These are phyloP conservation scores for Triglochin maritima DNA, from an alignment of 106 monocot species.

Conservation along the genomic window DNA sequence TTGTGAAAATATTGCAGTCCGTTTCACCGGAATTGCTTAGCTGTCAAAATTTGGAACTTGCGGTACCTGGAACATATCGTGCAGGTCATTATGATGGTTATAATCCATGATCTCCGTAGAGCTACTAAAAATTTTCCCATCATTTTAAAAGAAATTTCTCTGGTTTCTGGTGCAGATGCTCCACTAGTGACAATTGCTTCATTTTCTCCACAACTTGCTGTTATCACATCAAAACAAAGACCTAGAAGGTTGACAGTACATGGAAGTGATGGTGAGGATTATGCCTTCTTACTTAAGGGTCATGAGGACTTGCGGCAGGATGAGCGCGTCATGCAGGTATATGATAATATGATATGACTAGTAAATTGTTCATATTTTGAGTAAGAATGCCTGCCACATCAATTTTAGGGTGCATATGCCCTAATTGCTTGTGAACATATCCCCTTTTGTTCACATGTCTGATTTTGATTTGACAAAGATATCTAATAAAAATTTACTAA, in stretches of 20 bases:
- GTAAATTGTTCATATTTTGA: neutral
- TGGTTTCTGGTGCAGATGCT: conserved; percentile 46
- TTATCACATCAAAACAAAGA: conserved; percentile 94
- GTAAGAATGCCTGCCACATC: neutral
- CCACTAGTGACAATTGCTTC: conserved; percentile 79
- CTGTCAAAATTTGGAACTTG: conserved; percentile 89
- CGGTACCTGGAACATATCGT: conserved; percentile 94
- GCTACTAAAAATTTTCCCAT: too few species aligned
- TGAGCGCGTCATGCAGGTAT: conserved; percentile 98
- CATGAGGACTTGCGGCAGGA: conserved; percentile 98
- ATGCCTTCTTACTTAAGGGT: conserved; percentile 94
- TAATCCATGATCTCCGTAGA: too few species aligned
- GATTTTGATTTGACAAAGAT: too few species aligned
- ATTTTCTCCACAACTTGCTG: conserved; percentile 88
- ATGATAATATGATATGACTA: neutral
- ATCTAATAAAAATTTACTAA: too few species aligned
- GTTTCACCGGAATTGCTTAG: conserved; percentile 90
- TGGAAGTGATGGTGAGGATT: conserved; percentile 92
- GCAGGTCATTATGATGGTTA: conserved; percentile 42
- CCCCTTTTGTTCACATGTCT: too few species aligned
- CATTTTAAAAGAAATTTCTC: too few species aligned
- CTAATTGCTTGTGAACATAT: too few species aligned
- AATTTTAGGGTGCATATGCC: neutral
- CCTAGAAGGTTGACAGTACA: conserved; percentile 88
- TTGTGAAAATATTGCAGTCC: conserved; percentile 37